Base-by-base conservation (phyloP, 2,329 filamentous ascomycete species). In the Reticulascus tulasneorum region DNA sequence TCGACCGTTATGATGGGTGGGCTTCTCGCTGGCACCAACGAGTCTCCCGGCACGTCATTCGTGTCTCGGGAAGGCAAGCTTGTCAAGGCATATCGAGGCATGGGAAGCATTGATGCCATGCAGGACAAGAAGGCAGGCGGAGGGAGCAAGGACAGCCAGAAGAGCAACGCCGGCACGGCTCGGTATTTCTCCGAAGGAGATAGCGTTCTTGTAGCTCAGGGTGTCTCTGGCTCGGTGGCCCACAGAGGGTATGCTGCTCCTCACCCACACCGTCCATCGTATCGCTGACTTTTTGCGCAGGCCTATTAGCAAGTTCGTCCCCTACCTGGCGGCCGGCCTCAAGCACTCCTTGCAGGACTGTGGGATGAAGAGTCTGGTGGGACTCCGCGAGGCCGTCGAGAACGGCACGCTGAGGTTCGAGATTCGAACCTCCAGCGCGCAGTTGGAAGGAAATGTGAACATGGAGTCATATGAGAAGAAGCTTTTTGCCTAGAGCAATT, bases 391-490 rank as follows among this genome's bases (percentile, higher is more conserved):
- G 46, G 77, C 77, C 49, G 90, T 95, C 19, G 66, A 71, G 48
- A 73, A 79, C 21, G 88, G 90, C 43, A 78, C 69, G 32, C 82
- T 96, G 37, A 81, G 93, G 55, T 98, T 98, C 60, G 93, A 98
- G 74, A 75, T 97, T 56, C 78, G 93, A 53, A 97, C 89, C 44
- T 85, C 89, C 42, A 95, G 89, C 64, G 93, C 93, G 33, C 89
- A 95, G 77, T 77, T 94, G 41, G 93, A 98, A 74, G 93, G 93
- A 47, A 93, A 91, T 59, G 90, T 98, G 44, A 94, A 97, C 70
- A 89, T 98, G 76, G 89, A 97, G 73, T 91, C 87, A 61, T 97
- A 94, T 62, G 93, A 97, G 75, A 98, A 98, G 85, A 98, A 97
- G 79, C 84, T 98, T 50, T 98, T 94, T 68, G 88, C 89, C 54